Conservation (phyloP, 2,329 filamentous ascomycete genomes). For the Dothidotthia symphoricarpi region DNA sequence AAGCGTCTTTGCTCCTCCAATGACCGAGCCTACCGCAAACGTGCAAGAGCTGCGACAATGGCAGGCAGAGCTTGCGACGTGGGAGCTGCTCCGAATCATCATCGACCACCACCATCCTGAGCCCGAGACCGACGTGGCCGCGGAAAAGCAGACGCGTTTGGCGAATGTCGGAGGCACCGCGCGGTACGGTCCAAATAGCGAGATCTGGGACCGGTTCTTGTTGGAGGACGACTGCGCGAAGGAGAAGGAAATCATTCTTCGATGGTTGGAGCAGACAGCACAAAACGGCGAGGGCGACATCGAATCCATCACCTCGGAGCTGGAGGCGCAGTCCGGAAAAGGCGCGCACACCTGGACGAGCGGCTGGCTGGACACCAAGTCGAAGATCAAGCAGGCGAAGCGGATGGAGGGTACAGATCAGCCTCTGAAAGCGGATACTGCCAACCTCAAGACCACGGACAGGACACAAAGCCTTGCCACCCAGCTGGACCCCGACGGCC, state of each 20-base stretch:
- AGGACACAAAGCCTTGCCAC: slow-evolving; percentile 68
- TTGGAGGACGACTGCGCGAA: slow-evolving; percentile 68
- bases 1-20: slow-evolving; percentile 6
- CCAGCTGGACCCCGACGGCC: slow-evolving; percentile 87
- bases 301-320: slow-evolving; percentile 69
- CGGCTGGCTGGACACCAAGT: slow-evolving; percentile 89
- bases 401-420: slow-evolving; percentile 56
- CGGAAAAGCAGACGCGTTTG: slow-evolving; percentile 36
- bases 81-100: slow-evolving; percentile 77
- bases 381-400: slow-evolving; percentile 87
- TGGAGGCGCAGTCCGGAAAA: slow-evolving; percentile 70
- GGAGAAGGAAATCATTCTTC: slow-evolving; percentile 76
- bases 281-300: slow-evolving; percentile 67
- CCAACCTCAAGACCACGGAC: slow-evolving; percentile 46
- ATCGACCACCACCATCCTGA: slow-evolving; percentile 64
- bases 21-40: slow-evolving; percentile 29
- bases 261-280: slow-evolving; percentile 81
- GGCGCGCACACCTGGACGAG: slow-evolving; percentile 66
- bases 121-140: slow-evolving; percentile 32
- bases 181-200: slow-evolving; percentile 59
- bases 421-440: slow-evolving; percentile 41
- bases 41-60: slow-evolving; percentile 60
- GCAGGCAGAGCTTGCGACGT: slow-evolving; percentile 84
- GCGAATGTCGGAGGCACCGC: slow-evolving; percentile 33
- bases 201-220: slow-evolving; percentile 73